phyloP scores from a whole-genome alignment of 1,139 yeast genomes.

The Eremothecium cymbalariae region DNA sequence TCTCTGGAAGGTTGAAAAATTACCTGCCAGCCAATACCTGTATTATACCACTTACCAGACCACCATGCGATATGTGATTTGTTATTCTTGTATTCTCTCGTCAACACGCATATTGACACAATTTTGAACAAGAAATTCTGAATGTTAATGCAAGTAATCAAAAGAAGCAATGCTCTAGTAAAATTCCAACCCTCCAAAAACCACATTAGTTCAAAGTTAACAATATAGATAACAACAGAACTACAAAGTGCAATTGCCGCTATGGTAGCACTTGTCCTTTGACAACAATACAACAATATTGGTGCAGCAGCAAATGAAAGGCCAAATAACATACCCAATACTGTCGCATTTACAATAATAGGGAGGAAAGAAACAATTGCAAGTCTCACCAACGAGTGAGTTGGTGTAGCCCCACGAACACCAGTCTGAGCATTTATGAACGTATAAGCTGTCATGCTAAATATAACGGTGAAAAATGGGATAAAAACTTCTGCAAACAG shows the following conservation, averaged over 20 bases:
- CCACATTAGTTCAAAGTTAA: constrained; percentile 54
- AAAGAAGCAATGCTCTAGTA: constrained; percentile 47
- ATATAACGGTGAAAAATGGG: constrained; percentile 39
- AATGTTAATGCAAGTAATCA: constrained; percentile 46
- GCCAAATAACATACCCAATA: constrained; percentile 39
- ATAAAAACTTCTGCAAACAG: constrained; percentile 46
- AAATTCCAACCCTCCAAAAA: constrained; percentile 58
- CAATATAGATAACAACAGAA: constrained; percentile 46
- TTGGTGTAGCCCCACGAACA: constrained; percentile 39
- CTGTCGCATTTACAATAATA: constrained; percentile 39
- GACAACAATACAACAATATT: constrained; percentile 34
- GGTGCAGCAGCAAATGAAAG: constrained; percentile 46
- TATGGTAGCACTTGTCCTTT: constrained; percentile 34
- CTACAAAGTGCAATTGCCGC: constrained; percentile 46
- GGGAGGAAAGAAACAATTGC: constrained; percentile 48
- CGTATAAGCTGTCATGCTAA: constrained; percentile 50
- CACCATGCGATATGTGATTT: constrained; percentile 70
- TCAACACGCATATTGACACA: constrained; percentile 40
- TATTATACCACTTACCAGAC: constrained; percentile 68
- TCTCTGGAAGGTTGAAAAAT: constrained; percentile 66
- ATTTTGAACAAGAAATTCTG: constrained; percentile 49
- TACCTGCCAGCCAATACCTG: constrained; percentile 51
- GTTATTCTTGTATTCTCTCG: constrained; percentile 54
- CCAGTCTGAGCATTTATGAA: constrained; percentile 70
- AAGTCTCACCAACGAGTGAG: constrained; percentile 49